Evolutionary conservation across 176 grass and related monocot species (phyloP).

Genomic region (Aegilops speltoides): DNA sequence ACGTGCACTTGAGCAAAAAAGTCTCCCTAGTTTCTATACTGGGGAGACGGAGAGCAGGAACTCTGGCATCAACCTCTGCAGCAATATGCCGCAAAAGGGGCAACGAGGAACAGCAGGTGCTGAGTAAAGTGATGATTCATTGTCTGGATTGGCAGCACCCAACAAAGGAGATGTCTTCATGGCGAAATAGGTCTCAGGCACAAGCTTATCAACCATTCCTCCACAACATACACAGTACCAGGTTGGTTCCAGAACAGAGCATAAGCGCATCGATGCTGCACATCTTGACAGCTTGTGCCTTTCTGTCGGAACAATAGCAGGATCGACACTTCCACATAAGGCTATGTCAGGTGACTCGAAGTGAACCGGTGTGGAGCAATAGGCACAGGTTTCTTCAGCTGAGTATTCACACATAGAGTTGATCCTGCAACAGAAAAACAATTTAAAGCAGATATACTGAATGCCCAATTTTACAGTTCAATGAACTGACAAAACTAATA

Average conservation of each 20-base stretch:
- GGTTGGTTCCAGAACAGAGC: conserved; percentile 42
- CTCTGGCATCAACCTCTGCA: conserved; percentile 61
- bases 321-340: conserved; percentile 33
- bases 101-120: conserved; percentile 27
- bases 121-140: conserved; percentile 4
- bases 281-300: conserved; percentile 62
- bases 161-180: conserved; percentile 30
- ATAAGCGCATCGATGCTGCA: conserved; percentile 44
- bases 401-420: conserved; percentile 42
- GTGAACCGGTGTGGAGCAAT: conserved; percentile 52
- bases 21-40: conserved; percentile 40
- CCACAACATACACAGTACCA: conserved; percentile 68
- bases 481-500: background rate
- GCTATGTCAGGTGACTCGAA: conserved; percentile 60
- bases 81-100: conserved; percentile 60
- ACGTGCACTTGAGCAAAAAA: background rate
- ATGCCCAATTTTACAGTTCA: background rate
- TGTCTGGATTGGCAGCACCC: background rate
- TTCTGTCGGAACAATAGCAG: conserved; percentile 6
- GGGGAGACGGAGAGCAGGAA: conserved; percentile 55
- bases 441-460: background rate
- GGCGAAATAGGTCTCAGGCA: conserved; percentile 41
- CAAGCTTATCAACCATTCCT: conserved; percentile 41
- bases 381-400: conserved; percentile 52
- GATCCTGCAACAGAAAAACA: conserved; percentile 36